These are phyloP conservation scores for Vitis amurensis DNA, from an alignment of 164 flowering plant genomes.

Conservation along the genomic window DNA sequence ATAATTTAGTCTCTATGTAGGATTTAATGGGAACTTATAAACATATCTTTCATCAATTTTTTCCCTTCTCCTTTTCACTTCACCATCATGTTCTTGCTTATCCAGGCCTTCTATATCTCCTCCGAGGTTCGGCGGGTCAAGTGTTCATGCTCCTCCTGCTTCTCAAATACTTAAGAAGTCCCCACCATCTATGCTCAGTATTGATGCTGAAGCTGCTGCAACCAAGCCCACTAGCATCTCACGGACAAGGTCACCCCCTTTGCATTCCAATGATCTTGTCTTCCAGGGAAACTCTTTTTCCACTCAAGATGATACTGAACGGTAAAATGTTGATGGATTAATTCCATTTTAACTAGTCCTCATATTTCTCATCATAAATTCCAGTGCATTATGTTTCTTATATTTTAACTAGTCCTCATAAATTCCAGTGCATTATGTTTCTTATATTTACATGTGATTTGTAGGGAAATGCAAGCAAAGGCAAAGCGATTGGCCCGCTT, in stretches of 20 bases:
- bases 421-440: neutral
- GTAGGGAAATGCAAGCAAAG: constrained; percentile 81
- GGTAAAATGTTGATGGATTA: constrained; percentile 31
- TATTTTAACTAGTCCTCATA: neutral
- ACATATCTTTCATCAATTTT: too few species aligned
- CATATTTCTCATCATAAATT: neutral
- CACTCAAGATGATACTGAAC: constrained; percentile 46
- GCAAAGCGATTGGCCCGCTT: constrained; percentile 92
- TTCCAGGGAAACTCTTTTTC: constrained; percentile 21
- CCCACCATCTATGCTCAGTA: constrained; percentile 20
- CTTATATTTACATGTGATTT: constrained; percentile 2
- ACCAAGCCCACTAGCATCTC: constrained; percentile 27
- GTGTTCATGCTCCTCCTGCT: constrained; percentile 16
- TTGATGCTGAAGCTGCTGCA: constrained; percentile 26
- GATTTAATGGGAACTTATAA: too few species aligned
- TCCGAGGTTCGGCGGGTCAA: constrained; percentile 18
- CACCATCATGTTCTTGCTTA: constrained; percentile 4
- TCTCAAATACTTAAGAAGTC: constrained; percentile 25
- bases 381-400: neutral
- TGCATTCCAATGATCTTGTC: constrained; percentile 26
- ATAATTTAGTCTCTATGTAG: too few species aligned
- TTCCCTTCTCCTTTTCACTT: too few species aligned
- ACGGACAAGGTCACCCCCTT: constrained; percentile 68
- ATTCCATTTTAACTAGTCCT: neutral
- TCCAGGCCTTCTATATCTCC: constrained; percentile 41